Conservation (phyloP, 805 yeast genomes). For the Candida orba region DNA sequence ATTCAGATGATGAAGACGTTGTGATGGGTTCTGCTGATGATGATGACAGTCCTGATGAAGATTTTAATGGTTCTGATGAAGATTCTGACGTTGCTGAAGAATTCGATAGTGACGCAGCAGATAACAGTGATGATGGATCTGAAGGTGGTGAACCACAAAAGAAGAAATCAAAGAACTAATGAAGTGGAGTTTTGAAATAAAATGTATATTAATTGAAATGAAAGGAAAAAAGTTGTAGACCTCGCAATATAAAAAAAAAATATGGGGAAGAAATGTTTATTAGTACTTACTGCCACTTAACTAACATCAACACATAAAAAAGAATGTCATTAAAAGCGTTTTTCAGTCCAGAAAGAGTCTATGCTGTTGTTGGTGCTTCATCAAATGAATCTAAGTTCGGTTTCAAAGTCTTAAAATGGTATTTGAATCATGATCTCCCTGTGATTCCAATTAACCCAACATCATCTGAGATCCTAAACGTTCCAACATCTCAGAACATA, state of each 20-base stretch:
- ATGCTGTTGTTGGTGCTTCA: constrained; percentile 70
- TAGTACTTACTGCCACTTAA: no score
- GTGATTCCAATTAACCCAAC: constrained; percentile 64
- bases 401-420: constrained; percentile 63
- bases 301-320: neutral
- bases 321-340: constrained; percentile 32
- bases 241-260: no score
- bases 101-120: constrained; percentile 18
- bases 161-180: constrained; percentile 27
- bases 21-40: constrained; percentile 76
- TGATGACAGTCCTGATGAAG: constrained; percentile 79
- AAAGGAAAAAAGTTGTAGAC: no score
- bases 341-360: constrained; percentile 45
- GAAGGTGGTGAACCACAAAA: constrained; percentile 28
- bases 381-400: constrained; percentile 60
- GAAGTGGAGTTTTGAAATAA: neutral
- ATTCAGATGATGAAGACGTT: constrained; percentile 39
- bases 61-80: constrained; percentile 66
- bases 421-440: constrained; percentile 44
- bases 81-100: constrained; percentile 35
- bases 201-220: neutral
- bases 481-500: constrained; percentile 30
- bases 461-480: constrained; percentile 38
- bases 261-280: no score
- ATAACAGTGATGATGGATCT: constrained; percentile 6